Evolutionary conservation across 2,329 filamentous ascomycete genomes (phyloP).

Genomic region (Scleromitrula shiraiana): DNA sequence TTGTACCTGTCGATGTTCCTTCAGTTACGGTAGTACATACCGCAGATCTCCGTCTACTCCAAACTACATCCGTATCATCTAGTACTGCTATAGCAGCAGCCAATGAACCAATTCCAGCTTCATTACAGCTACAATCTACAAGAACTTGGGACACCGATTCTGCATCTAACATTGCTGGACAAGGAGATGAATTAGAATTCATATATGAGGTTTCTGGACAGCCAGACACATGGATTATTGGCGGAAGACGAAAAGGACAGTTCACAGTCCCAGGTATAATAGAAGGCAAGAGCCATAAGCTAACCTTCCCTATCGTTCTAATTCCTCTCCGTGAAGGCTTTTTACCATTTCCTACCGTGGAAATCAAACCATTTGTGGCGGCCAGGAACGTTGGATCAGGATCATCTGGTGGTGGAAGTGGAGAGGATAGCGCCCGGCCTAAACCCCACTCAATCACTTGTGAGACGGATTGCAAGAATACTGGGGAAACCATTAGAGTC

Average conservation of each 20-base stretch:
- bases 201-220: slow-evolving; percentile 73
- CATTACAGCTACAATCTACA: slow-evolving; percentile 55
- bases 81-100: slow-evolving; percentile 39
- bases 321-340: slow-evolving; percentile 74
- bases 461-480: slow-evolving; percentile 73
- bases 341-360: slow-evolving; percentile 69
- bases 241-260: slow-evolving; percentile 70
- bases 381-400: slow-evolving; percentile 17
- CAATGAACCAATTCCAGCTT: slow-evolving; percentile 58
- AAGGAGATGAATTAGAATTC: slow-evolving; percentile 54
- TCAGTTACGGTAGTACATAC: slow-evolving; percentile 77
- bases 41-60: slow-evolving; percentile 53
- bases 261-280: slow-evolving; percentile 52
- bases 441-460: slow-evolving; percentile 40
- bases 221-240: slow-evolving; percentile 74
- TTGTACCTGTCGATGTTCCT: slow-evolving; percentile 86
- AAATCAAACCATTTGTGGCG: slow-evolving; percentile 57
- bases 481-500: slow-evolving; percentile 70
- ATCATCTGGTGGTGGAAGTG: slow-evolving; percentile 15
- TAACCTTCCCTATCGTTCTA: slow-evolving; percentile 59
- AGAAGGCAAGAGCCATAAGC: slow-evolving; percentile 36
- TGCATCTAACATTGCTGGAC: slow-evolving; percentile 13
- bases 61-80: slow-evolving; percentile 29
- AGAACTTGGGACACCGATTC: slow-evolving; percentile 49
- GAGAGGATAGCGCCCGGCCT: slow-evolving; percentile 14